Evolutionary conservation across 257 asterid genomes (phyloP), one percentile per base, ranked within the genome.

Genomic region (Jaltomata sinuosa): DNA sequence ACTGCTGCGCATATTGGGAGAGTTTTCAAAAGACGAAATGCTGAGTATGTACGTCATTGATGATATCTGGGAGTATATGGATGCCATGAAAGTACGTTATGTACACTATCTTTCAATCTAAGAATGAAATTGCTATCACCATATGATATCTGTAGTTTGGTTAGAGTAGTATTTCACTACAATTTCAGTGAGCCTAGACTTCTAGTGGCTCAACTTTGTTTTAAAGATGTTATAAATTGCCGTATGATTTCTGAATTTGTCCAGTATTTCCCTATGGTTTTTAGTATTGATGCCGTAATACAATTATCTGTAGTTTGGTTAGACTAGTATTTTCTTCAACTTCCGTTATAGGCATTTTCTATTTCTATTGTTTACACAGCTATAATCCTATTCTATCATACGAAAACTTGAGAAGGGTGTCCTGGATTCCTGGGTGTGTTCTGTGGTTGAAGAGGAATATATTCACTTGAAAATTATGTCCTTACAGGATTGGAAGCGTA

Each of bases 41-140:
- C 90, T 97, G 89, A 92, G 96, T 88, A 91, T 92, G 72, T 97
- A 95, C 78, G 99, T 97, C 86, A 97, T 97, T 57, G 99, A 97
- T 62, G 99, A 95, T 88, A 92, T 97, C 86, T 97, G 98, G 99
- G 99, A 95, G 85, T 97, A 95, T 93, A 97, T 97, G 99, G 95
- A 87, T 84, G 98, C 98, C 88, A 95, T 97, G 98, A 97, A 94
- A 90, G 99, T 97, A 90, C 21, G 97, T 86, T 80, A 45, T 49
- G 54, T 81, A 62, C 55, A 67, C 71, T 84, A 47, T 47, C 59
- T 74, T 45, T 74, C 45, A 27, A 45, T 74, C 40, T 45, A 14
- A 74, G 59, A 25, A 45, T 25, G 57, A 15, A 25, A 74, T 45
- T 25, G 15, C 38, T 74, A 25, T 74, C 25, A 45, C 81, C 22